Percentiles rank a stretch among this genome's conserved stretches.
phyloP scores from a whole-genome alignment of 2,329 filamentous ascomycete genomes.

The Colletotrichum spaethianum region DNA sequence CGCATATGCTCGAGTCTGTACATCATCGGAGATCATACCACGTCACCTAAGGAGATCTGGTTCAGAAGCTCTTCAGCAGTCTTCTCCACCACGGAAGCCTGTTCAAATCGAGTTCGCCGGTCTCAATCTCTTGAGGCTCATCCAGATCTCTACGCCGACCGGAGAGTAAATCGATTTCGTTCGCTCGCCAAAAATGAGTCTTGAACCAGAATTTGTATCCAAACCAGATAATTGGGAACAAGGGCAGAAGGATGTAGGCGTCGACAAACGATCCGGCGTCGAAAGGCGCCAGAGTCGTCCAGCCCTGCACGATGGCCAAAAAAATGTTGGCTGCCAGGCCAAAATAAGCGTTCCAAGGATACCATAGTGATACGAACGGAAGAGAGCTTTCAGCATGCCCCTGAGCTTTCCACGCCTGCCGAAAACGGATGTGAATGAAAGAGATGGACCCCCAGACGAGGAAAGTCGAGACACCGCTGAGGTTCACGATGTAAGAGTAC shows the following conservation, averaged over 20 bases:
- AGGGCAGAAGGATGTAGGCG: slow-evolving; percentile 72
- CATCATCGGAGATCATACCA: not conserved
- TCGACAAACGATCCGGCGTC: slow-evolving; percentile 72
- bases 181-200: slow-evolving; percentile 63
- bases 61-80: slow-evolving; percentile 58
- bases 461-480: slow-evolving; percentile 79
- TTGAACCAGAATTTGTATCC: slow-evolving; percentile 69
- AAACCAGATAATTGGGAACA: slow-evolving; percentile 71
- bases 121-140: slow-evolving; percentile 53
- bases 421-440: slow-evolving; percentile 80
- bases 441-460: slow-evolving; percentile 80
- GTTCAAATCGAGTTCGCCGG: slow-evolving; percentile 44
- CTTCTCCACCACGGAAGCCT: slow-evolving; percentile 59
- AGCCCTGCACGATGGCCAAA: slow-evolving; percentile 73
- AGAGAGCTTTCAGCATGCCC: slow-evolving; percentile 68
- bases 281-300: slow-evolving; percentile 72
- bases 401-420: slow-evolving; percentile 72
- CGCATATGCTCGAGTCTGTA: no score
- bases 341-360: slow-evolving; percentile 73
- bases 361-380: slow-evolving; percentile 68
- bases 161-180: slow-evolving; percentile 70
- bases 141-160: slow-evolving; percentile 71
- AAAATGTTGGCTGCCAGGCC: slow-evolving; percentile 71
- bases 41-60: not conserved
- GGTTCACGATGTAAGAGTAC: slow-evolving; percentile 79